phyloP scores from a whole-genome alignment of 1,139 yeast genomes.

The Magnusiomyces ingens region DNA sequence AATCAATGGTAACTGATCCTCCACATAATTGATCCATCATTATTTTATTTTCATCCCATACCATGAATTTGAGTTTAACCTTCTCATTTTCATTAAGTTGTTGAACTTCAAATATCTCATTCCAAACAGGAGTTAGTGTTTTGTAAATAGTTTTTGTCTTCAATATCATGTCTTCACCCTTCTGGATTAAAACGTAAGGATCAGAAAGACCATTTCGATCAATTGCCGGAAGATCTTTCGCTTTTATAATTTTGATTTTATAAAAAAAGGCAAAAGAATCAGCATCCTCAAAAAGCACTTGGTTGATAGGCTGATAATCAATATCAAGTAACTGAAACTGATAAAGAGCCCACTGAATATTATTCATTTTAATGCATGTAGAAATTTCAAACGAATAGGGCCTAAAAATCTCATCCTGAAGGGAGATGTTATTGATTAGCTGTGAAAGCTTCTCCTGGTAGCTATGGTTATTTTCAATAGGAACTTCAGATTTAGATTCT shows the following conservation, averaged over 20 bases:
- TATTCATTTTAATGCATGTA: constrained; percentile 72
- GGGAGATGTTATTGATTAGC: background rate
- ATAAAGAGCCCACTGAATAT: constrained; percentile 50
- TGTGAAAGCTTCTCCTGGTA: background rate
- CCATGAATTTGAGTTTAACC: background rate
- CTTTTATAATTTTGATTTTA: constrained; percentile 47
- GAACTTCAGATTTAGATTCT: background rate
- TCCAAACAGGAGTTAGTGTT: constrained; percentile 79
- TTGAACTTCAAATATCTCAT: constrained; percentile 41
- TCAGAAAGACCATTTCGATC: constrained; percentile 85
- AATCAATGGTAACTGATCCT: background rate
- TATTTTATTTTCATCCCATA: constrained; percentile 4
- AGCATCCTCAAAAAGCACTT: constrained; percentile 6
- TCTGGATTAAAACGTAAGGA: constrained; percentile 62
- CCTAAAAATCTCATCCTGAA: constrained; percentile 31
- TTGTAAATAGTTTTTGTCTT: constrained; percentile 72
- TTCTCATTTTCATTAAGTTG: background rate
- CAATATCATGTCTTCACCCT: constrained; percentile 52
- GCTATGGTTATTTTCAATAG: background rate
- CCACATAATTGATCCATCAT: constrained; percentile 5
- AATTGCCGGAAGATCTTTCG: constrained; percentile 58
- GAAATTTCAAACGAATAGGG: constrained; percentile 55
- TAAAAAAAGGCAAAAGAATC: constrained; percentile 12
- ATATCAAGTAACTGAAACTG: background rate
- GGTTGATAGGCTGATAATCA: background rate